Conservation (phyloP, 2,329 filamentous ascomycete genomes). For the Dactylonectria macrodidyma region DNA sequence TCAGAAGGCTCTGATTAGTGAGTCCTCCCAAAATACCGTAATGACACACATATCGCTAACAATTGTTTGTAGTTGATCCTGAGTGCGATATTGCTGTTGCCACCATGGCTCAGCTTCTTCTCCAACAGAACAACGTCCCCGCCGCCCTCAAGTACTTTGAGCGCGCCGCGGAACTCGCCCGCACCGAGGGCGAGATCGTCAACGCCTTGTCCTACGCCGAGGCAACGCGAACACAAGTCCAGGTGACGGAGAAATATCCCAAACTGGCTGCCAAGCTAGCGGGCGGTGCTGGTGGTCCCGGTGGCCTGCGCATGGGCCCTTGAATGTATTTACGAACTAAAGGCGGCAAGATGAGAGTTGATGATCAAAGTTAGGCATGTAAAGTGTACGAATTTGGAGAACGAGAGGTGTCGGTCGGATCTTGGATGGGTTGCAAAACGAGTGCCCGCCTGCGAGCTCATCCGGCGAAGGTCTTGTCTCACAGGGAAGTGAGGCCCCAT, state of each 20-base stretch:
- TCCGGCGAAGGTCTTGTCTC: constrained; percentile 38
- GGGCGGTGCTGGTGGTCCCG: constrained; percentile 53
- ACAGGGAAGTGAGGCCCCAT: constrained; percentile 45
- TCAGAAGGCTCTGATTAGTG: constrained; percentile 97
- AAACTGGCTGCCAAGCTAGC: constrained; percentile 80
- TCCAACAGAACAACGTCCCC: constrained; percentile 97
- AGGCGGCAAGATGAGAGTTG: constrained; percentile 32
- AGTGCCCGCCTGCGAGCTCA: constrained; percentile 30
- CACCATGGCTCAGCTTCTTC: constrained; percentile 96
- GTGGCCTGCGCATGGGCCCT: constrained; percentile 55
- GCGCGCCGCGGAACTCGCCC: constrained; percentile 91
- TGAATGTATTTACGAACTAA: constrained; percentile 47
- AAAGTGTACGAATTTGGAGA: constrained; percentile 48
- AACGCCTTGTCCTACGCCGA: constrained; percentile 98
- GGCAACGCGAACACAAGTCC: constrained; percentile 94
- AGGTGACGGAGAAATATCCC: constrained; percentile 90
- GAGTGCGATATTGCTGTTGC: constrained; percentile 99
- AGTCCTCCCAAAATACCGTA: constrained; percentile 57
- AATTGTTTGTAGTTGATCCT: constrained; percentile 80
- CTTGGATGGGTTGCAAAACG: constrained; percentile 33
- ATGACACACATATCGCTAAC: constrained; percentile 51
- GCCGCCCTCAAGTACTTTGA: constrained; percentile 98
- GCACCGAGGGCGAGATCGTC: constrained; percentile 95
- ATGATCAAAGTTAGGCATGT: constrained; percentile 38
- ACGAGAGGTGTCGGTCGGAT: constrained; percentile 17